These are phyloP conservation scores for Helianthus tuberosus DNA, from an alignment of 129 eudicot species.

Conservation along the genomic window DNA sequence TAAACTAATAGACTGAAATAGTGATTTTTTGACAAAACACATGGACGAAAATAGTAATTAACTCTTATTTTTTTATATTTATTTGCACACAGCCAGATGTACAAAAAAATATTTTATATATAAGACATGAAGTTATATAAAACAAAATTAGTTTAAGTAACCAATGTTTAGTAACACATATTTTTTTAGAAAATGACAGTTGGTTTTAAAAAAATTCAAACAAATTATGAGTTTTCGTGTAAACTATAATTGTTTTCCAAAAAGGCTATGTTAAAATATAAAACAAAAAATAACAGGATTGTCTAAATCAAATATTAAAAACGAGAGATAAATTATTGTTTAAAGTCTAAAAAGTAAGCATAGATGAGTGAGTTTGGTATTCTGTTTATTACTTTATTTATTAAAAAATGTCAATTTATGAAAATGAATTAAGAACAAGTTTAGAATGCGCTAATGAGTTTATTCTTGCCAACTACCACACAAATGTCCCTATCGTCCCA, in stretches of 20 bases:
- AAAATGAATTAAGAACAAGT: not conserved
- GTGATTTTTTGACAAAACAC: too few relatives aligned
- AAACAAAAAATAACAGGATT: not conserved
- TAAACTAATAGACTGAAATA: too few relatives aligned
- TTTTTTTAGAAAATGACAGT: not conserved
- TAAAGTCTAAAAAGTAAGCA: not conserved
- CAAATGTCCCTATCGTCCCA: too few relatives aligned
- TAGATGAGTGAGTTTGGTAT: not conserved
- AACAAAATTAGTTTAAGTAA: not conserved
- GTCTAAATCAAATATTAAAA: not conserved
- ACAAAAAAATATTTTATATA: too few relatives aligned
- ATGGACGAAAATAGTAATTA: too few relatives aligned
- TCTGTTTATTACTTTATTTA: not conserved
- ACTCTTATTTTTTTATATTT: not conserved
- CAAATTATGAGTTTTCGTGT: not conserved
- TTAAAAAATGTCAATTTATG: not conserved
- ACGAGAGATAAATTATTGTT: not conserved
- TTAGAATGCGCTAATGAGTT: not conserved
- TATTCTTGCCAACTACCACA: too few relatives aligned
- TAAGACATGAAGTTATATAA: not conserved
- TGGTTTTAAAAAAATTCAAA: not conserved
- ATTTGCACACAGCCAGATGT: not conserved
- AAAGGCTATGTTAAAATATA: not conserved
- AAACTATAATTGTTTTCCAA: not conserved
- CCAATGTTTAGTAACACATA: not conserved